Base-by-base conservation (phyloP, 2,329 filamentous ascomycete species). In the Apiospora arundinis region DNA sequence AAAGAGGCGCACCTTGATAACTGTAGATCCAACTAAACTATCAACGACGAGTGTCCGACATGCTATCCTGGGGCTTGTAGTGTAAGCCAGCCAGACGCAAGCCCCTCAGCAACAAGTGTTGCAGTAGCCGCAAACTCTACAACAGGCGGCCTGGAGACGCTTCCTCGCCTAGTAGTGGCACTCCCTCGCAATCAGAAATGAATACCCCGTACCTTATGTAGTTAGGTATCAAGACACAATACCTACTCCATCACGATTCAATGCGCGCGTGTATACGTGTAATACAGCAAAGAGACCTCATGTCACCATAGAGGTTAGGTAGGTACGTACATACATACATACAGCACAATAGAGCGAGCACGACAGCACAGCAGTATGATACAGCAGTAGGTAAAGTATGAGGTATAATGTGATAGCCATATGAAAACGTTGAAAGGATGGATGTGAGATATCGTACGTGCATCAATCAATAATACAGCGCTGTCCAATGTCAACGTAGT, bases 81-180 rank as follows among this genome's bases (percentile, higher is more conserved):
- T 56, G 49, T 56, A 56, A 56, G 49, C 49, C 49, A n/a, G 52
- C 52, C 52, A 37, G 52, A 11, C 16, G 28, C 32, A 40, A 63
- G 56, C 56, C 56, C 56, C 32, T 40, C 32, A 23, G 56, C 56
- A 14, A 21, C 52, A 60, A 60, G 52, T 60, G 52, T 37, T 60
- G 52, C 52, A 60, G 52, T 60, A 60, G 52, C 52, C 52, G 28
- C 52, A 40, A 60, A 60, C 52, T 60, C 32, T 56, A 56, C 25
- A 56, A 45, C 42, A 45, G 42, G 12, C 42, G 49, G 49, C 23
- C 23, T 32, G 49, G 49, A 56, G 49, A 56, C 49, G 5, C 49
- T 16, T 56, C 25, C 52, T 25, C 18, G 14, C 52, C 52, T 56
- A 7, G 12, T 14, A 16, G 42, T 45, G 42, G 11, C 32, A 32